phyloP scores from a whole-genome alignment of 1,284 basidiomycete genomes.

The Rhizoctonia solani region DNA sequence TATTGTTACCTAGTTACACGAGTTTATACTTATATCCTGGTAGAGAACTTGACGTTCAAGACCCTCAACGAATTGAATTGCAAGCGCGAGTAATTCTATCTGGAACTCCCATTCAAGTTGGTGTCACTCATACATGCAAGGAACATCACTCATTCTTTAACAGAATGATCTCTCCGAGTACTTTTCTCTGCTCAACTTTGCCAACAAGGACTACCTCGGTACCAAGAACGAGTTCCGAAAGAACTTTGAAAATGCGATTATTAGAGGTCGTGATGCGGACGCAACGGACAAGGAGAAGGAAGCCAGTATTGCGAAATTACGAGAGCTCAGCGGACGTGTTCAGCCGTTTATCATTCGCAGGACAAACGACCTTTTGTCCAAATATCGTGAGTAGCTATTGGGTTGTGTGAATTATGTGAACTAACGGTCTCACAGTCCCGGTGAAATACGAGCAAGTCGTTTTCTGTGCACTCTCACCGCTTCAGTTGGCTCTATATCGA shows the following conservation, averaged over 20 bases:
- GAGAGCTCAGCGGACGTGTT: slow-evolving; percentile 88
- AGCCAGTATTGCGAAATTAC: slow-evolving; percentile 87
- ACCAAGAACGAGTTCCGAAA: slow-evolving; percentile 92
- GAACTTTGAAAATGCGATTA: slow-evolving; percentile 94
- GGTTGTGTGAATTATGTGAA: background rate
- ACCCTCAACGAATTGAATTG: slow-evolving; percentile 86
- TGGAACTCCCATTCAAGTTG: slow-evolving; percentile 91
- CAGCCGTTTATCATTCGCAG: slow-evolving; percentile 97
- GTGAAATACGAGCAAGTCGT: slow-evolving; percentile 99
- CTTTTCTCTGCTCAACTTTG: slow-evolving; percentile 94
- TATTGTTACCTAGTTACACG: slow-evolving; percentile 26
- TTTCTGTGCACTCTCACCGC: slow-evolving; percentile 87
- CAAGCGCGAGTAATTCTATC: slow-evolving; percentile 94
- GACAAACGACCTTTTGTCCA: slow-evolving; percentile 96
- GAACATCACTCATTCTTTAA: background rate
- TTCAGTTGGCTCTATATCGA: slow-evolving; percentile 89
- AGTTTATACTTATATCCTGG: slow-evolving; percentile 6
- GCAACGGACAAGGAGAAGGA: slow-evolving; percentile 84
- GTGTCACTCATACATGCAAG: slow-evolving; percentile 32
- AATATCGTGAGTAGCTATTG: slow-evolving; percentile 74
- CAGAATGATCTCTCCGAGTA: slow-evolving; percentile 97
- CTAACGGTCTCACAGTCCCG: slow-evolving; percentile 64
- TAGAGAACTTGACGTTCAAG: slow-evolving; percentile 88
- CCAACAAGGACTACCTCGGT: slow-evolving; percentile 95
- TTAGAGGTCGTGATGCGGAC: slow-evolving; percentile 90